Conservation (phyloP, 768 basidiomycete species). For the Mycena alexandri region DNA sequence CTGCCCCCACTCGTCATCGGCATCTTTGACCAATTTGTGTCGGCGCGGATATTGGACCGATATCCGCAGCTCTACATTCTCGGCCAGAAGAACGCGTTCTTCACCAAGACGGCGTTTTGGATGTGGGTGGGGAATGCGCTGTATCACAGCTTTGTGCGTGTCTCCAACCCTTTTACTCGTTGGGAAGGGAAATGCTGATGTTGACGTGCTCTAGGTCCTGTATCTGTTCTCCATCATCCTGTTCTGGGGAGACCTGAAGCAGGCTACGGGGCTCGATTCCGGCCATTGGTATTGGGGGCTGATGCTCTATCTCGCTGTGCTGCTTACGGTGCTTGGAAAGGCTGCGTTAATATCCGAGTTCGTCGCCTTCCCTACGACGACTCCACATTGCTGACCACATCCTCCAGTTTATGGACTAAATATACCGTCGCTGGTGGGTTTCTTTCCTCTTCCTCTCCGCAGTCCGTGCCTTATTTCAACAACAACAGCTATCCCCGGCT, state of each 20-base stretch:
- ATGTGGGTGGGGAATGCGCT: slow-evolving; percentile 90
- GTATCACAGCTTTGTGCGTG: slow-evolving; percentile 86
- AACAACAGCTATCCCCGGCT: slow-evolving; percentile 90
- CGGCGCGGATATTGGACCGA: slow-evolving; percentile 94
- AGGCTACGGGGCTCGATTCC: slow-evolving; percentile 82
- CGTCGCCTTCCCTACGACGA: slow-evolving; percentile 47
- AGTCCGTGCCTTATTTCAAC: slow-evolving; percentile 8
- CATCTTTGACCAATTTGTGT: slow-evolving; percentile 98
- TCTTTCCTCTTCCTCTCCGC: slow-evolving; percentile 1
- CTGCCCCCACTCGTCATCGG: slow-evolving; percentile 98
- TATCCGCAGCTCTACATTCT: slow-evolving; percentile 97
- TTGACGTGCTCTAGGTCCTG: slow-evolving; percentile 66
- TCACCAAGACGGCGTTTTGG: slow-evolving; percentile 93
- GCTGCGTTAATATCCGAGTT: slow-evolving; percentile 98
- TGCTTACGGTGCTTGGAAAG: slow-evolving; percentile 96
- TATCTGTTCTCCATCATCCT: slow-evolving; percentile 90
- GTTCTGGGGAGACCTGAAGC: slow-evolving; percentile 94
- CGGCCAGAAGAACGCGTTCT: slow-evolving; percentile 95
- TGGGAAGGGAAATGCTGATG: neutral
- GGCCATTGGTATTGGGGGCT: slow-evolving; percentile 99
- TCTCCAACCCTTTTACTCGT: neutral
- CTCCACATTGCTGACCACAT: slow-evolving; percentile 17
- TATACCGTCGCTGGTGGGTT: slow-evolving; percentile 91
- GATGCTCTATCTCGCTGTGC: slow-evolving; percentile 91
- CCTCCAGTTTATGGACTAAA: slow-evolving; percentile 96